Percentiles rank a stretch among this genome's conserved stretches.
These are phyloP conservation scores for Penicillium sp. DNA, from an alignment of 2,329 filamentous ascomycete genomes.

Conservation along the genomic window DNA sequence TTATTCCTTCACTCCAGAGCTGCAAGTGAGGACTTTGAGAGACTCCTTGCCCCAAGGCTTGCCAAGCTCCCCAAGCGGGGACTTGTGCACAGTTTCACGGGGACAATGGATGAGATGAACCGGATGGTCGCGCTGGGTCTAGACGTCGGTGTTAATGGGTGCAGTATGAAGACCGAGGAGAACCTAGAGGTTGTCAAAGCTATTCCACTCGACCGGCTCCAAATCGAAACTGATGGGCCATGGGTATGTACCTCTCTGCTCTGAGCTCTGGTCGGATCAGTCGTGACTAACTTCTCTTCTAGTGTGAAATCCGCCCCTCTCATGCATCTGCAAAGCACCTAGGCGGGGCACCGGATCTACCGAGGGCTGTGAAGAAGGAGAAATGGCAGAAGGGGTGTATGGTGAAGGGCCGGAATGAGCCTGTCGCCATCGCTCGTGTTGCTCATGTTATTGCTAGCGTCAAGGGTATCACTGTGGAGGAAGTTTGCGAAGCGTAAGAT, in stretches of 20 bases:
- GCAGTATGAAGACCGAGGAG: conserved; percentile 89
- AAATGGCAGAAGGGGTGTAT: conserved; percentile 84
- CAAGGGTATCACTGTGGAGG: conserved; percentile 74
- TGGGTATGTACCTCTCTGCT: conserved; percentile 53
- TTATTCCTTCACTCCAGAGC: conserved; percentile 91
- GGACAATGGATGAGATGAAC: conserved; percentile 78
- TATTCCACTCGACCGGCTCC: conserved; percentile 74
- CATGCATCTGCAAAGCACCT: conserved; percentile 80
- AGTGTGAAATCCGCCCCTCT: conserved; percentile 86
- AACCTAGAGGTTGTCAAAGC: conserved; percentile 81
- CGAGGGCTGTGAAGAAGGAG: conserved; percentile 90
- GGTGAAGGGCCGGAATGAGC: conserved; percentile 95
- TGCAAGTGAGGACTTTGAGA: conserved; percentile 79
- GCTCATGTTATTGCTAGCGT: conserved; percentile 85
- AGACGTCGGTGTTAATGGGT: conserved; percentile 94
- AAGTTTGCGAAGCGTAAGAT: conserved; percentile 74
- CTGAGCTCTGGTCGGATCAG: neutral
- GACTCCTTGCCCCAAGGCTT: conserved; percentile 62
- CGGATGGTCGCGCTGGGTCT: conserved; percentile 76
- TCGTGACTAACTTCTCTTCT: conserved; percentile 3
- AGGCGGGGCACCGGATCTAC: conserved; percentile 66
- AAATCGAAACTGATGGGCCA: conserved; percentile 95
- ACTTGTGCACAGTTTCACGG: conserved; percentile 94
- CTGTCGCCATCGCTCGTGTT: conserved; percentile 79
- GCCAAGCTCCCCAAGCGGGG: conserved; percentile 69